phyloP scores from a whole-genome alignment of 2,329 filamentous ascomycete genomes.

The Fusarium incarnatum region DNA sequence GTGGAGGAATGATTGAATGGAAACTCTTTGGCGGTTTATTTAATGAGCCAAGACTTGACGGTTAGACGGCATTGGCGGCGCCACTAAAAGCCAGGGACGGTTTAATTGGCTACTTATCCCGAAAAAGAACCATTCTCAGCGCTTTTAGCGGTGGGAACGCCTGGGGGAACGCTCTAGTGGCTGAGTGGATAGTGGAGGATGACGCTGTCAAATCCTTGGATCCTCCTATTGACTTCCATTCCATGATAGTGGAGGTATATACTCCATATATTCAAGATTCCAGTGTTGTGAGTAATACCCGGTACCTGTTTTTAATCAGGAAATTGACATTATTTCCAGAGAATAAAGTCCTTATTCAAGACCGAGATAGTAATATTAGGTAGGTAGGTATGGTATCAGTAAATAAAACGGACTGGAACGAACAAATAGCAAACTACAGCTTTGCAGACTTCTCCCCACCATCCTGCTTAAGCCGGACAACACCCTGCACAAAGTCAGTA shows the following conservation, averaged over 20 bases:
- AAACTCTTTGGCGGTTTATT: not conserved
- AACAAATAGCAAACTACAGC: constrained; percentile 42
- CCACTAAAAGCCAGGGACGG: not conserved
- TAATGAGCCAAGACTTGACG: constrained; percentile 1
- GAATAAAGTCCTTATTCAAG: not conserved
- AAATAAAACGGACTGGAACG: not conserved
- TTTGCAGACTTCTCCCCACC: constrained; percentile 50
- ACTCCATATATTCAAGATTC: not conserved
- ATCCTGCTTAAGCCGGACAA: constrained; percentile 62
- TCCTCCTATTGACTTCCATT: not conserved
- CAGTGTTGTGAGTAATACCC: not conserved
- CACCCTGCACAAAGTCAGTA: constrained; percentile 56
- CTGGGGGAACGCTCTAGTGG: not conserved
- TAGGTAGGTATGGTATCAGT: constrained; percentile 13
- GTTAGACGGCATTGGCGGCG: constrained; percentile 1
- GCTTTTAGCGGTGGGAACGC: not conserved
- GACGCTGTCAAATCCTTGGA: not conserved
- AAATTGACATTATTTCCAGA: not conserved
- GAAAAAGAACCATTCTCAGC: not conserved
- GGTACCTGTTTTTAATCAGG: not conserved
- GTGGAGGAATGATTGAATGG: not conserved
- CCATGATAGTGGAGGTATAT: too few species aligned
- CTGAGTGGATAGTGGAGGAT: not conserved
- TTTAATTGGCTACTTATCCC: not conserved
- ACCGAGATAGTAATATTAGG: not conserved